Evolutionary conservation across 164 flowering plant genomes (phyloP).

Genomic region (Piper longum): DNA sequence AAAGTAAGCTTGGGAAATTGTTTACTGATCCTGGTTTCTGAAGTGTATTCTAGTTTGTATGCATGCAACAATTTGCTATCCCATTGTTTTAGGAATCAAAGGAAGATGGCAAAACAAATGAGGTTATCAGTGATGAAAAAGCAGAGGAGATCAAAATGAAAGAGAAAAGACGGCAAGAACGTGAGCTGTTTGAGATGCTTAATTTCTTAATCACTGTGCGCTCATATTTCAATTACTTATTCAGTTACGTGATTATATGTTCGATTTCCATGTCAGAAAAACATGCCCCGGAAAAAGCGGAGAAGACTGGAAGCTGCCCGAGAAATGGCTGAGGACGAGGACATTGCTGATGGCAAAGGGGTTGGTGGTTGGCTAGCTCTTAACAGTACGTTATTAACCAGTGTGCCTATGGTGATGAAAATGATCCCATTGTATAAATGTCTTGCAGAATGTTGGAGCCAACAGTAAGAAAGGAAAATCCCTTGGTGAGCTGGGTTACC

Average conservation of each 20-base stretch:
- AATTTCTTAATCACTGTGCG: neutral
- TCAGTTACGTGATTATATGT: neutral
- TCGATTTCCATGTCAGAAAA: slow-evolving; percentile 35
- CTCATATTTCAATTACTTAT: neutral
- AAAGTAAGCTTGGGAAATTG: slow-evolving; percentile 35
- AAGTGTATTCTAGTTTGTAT: neutral
- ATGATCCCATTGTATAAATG: neutral
- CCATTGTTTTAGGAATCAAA: slow-evolving; percentile 27
- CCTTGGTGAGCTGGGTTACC: slow-evolving; percentile 64
- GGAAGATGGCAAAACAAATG: slow-evolving; percentile 28
- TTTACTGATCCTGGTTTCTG: neutral
- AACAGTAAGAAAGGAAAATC: slow-evolving; percentile 49
- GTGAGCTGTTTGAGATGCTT: neutral
- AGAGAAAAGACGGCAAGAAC: slow-evolving; percentile 66
- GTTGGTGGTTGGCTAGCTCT: slow-evolving; percentile 6
- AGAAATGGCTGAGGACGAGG: slow-evolving; percentile 73
- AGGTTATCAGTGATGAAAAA: slow-evolving; percentile 66
- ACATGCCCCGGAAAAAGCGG: slow-evolving; percentile 76
- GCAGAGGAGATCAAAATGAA: slow-evolving; percentile 78
- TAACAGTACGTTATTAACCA: too few relatives aligned
- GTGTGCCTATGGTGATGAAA: too few relatives aligned
- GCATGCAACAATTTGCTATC: neutral
- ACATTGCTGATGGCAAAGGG: slow-evolving; percentile 17
- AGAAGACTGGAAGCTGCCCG: slow-evolving; percentile 78
- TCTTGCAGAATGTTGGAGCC: slow-evolving; percentile 24